phyloP scores from a whole-genome alignment of 2,329 filamentous ascomycete species.

The Penicillium sp. region DNA sequence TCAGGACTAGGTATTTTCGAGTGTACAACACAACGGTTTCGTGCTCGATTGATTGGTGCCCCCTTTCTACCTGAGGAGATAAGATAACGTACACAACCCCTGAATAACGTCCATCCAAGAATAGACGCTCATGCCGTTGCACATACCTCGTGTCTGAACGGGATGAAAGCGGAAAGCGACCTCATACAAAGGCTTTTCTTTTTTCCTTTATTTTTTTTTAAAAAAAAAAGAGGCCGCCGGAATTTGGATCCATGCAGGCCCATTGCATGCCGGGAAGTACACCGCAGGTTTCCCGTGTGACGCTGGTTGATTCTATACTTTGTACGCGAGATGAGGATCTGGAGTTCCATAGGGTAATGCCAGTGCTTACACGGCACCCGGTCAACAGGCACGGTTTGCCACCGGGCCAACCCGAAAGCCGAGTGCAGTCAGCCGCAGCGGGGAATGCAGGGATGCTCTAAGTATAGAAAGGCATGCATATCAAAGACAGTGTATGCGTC shows the following conservation, averaged over 20 bases:
- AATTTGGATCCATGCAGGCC: too few relatives aligned
- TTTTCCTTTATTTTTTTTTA: too few relatives aligned
- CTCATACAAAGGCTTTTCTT: too few relatives aligned
- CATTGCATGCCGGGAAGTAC: conserved; percentile 3
- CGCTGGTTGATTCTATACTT: background rate
- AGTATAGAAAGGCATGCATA: background rate
- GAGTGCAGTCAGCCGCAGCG: background rate
- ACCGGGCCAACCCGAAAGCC: background rate
- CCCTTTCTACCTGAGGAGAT: background rate
- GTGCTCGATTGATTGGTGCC: background rate
- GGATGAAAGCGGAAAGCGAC: conserved; percentile 1
- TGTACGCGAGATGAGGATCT: too few relatives aligned
- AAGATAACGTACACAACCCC: background rate
- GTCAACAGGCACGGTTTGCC: background rate
- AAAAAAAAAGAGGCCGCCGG: too few relatives aligned
- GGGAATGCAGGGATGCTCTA: conserved; percentile 13
- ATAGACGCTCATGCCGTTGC: background rate
- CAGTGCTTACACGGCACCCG: too few relatives aligned
- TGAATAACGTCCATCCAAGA: background rate
- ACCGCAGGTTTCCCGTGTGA: conserved; percentile 5
- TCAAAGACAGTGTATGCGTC: too few relatives aligned
- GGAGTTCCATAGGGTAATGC: background rate
- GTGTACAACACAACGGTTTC: background rate
- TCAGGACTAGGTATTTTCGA: background rate
- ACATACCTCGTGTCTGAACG: background rate